phyloP scores from a whole-genome alignment of 495 filamentous ascomycete genomes.

The Tetracladium setigerum region DNA sequence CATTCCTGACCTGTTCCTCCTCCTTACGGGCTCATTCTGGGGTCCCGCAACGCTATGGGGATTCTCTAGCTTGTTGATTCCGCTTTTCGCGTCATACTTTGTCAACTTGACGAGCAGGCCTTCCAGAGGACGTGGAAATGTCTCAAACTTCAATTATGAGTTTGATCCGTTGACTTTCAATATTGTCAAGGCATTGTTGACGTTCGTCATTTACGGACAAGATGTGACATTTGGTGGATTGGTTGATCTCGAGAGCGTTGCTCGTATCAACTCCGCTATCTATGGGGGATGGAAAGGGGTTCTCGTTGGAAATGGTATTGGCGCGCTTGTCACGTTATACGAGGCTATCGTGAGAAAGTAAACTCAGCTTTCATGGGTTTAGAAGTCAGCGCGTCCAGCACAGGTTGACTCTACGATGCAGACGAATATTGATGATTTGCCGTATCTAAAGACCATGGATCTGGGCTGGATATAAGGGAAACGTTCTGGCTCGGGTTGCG shows the following conservation, averaged over 20 bases:
- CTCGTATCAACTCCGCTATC: slow-evolving; percentile 54
- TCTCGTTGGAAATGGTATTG: slow-evolving; percentile 63
- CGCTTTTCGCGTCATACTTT: slow-evolving; percentile 69
- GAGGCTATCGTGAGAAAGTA: slow-evolving; percentile 78
- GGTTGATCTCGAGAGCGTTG: slow-evolving; percentile 48
- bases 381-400: too few relatives aligned
- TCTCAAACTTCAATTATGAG: slow-evolving; percentile 33
- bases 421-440: too few relatives aligned
- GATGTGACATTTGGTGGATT: slow-evolving; percentile 58
- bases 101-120: slow-evolving; percentile 62
- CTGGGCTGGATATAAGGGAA: too few relatives aligned
- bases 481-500: too few relatives aligned
- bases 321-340: slow-evolving; percentile 64
- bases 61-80: slow-evolving; percentile 60
- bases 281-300: slow-evolving; percentile 66
- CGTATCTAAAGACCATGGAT: too few relatives aligned
- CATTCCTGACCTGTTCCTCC: slow-evolving; percentile 72
- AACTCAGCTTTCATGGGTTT: not conserved
- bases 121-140: slow-evolving; percentile 21
- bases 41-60: slow-evolving; percentile 70
- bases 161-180: slow-evolving; percentile 87
- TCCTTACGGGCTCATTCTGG: slow-evolving; percentile 81
- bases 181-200: slow-evolving; percentile 71
- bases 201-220: slow-evolving; percentile 70
- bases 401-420: too few relatives aligned